Conservation (phyloP, 2,329 filamentous ascomycete species). For the Corinectria fuckeliana region DNA sequence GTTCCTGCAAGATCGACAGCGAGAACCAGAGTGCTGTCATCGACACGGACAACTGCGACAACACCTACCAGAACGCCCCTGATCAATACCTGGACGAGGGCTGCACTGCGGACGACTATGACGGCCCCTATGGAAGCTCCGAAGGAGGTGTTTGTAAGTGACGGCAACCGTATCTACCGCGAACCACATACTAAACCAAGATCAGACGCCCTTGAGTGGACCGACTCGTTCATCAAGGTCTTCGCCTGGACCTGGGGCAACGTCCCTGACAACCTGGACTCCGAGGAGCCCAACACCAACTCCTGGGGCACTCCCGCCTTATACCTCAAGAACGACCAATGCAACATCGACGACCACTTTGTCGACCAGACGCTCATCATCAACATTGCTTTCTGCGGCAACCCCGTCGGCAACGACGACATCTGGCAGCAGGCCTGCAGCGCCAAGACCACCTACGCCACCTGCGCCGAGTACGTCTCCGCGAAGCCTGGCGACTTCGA, state of each 20-base stretch:
- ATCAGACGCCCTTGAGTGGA: slow-evolving; percentile 51
- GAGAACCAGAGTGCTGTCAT: slow-evolving; percentile 41
- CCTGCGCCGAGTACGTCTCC: slow-evolving; percentile 48
- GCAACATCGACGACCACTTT: slow-evolving; percentile 70
- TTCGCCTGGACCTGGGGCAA: slow-evolving; percentile 46
- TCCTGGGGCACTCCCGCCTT: slow-evolving; percentile 71
- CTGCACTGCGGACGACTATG: slow-evolving; percentile 48
- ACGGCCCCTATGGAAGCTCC: slow-evolving; percentile 46
- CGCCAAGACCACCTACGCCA: slow-evolving; percentile 14
- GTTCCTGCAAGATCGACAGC: slow-evolving; percentile 44
- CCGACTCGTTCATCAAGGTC: slow-evolving; percentile 48
- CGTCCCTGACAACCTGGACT: slow-evolving; percentile 45
- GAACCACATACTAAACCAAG: slow-evolving; percentile 11
- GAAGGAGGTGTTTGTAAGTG: slow-evolving; percentile 50
- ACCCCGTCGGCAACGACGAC: slow-evolving; percentile 59
- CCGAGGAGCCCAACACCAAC: slow-evolving; percentile 62
- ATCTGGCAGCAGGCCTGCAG: slow-evolving; percentile 28
- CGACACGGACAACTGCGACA: slow-evolving; percentile 49
- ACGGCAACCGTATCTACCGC: slow-evolving; percentile 49
- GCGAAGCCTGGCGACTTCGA: slow-evolving; percentile 45
- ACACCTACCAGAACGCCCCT: slow-evolving; percentile 42
- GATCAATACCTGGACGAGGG: slow-evolving; percentile 48
- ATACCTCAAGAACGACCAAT: slow-evolving; percentile 62
- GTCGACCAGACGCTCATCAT: slow-evolving; percentile 73
- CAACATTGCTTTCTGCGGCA: slow-evolving; percentile 77